Evolutionary conservation across 2,329 filamentous ascomycete species (phyloP).

Genomic region (Fusarium buxicola): DNA sequence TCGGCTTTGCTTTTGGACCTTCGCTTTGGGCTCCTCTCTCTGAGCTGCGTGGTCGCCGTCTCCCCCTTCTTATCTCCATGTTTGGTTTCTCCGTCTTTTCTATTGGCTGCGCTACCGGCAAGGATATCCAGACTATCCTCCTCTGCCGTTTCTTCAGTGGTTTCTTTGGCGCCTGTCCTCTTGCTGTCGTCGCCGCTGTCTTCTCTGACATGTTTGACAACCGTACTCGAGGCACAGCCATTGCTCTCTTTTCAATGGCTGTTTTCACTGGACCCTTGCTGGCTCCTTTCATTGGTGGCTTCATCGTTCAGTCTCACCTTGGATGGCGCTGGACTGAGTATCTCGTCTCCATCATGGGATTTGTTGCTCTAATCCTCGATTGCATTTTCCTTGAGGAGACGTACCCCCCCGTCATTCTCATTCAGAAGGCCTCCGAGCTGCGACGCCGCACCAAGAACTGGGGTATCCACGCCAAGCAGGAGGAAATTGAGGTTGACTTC

Average conservation of each 20-base stretch:
- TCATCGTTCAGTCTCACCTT: conserved; percentile 70
- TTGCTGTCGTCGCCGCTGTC: conserved; percentile 76
- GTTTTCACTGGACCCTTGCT: conserved; percentile 75
- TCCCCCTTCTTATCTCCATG: conserved; percentile 71
- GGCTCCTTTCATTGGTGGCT: conserved; percentile 77
- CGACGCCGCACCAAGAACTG: conserved; percentile 74
- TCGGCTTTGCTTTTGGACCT: conserved; percentile 78
- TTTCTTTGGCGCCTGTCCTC: conserved; percentile 76
- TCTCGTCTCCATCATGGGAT: conserved; percentile 71
- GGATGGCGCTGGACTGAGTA: conserved; percentile 83
- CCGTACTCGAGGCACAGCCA: conserved; percentile 64
- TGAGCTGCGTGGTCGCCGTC: conserved; percentile 74
- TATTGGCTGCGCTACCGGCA: conserved; percentile 71
- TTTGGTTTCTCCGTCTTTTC: conserved; percentile 78
- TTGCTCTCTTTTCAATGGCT: conserved; percentile 58
- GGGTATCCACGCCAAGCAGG: conserved; percentile 78
- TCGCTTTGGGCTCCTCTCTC: conserved; percentile 79
- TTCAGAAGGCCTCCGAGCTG: conserved; percentile 69
- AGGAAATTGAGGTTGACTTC: conserved; percentile 76
- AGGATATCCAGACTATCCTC: conserved; percentile 76
- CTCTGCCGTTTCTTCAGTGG: conserved; percentile 80
- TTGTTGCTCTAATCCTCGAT: conserved; percentile 68
- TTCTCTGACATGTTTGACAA: conserved; percentile 80
- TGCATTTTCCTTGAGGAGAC: conserved; percentile 75
- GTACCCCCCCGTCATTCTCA: conserved; percentile 75